Base-by-base conservation (phyloP, 1,139 yeast species). In the Saccharomyces hybrid region DNA sequence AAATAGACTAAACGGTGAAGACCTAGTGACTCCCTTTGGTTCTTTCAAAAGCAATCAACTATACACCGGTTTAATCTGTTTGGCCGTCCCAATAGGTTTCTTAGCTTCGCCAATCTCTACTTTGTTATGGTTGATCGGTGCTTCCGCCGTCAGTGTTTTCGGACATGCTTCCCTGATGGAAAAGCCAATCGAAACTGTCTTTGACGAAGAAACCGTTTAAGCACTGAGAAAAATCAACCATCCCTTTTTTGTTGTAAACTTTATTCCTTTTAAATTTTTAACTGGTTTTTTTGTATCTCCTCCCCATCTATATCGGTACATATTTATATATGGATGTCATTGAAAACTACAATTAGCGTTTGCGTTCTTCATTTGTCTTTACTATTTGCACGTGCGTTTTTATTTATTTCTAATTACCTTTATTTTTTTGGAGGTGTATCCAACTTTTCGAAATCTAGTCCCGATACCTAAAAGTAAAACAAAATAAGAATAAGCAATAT, bases 181-280 rank as follows among this genome's bases (percentile, higher is more conserved):
- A 71, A 93, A 93, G 76, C 99, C 99, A 49, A 90, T 95, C 64
- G 99, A 93, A 76, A 87, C 96, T 49, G 97, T 95, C 34, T 93
- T 93, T 68, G 96, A 91, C 72, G 98, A 89, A 70, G 90, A 88
- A 68, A 70, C 75, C 50, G 85, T 81, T 52, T 82, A 20, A 47
- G 29, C 42, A 23, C 11, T 26, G 29, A 16, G 9, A 6, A 31
- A 11, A 42, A 44, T 11, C 20, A 11, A 8, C 16, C 25, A 20
- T 29, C 28, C 28, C 31, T n/a, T 38, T 20, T 32, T 13, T 32
- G n/a, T 27, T 38, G 31, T 42, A 49, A 13, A 23, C 13, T 27
- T 27, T 28, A 28, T 23, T 46, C 32, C 6, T 28, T 11, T 23
- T 46, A 2, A n/a, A 14, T 46, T 20, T 16, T 27, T 25, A 27